Percentiles rank a stretch among this genome's conserved stretches.
Evolutionary conservation across 169 alveolate species (phyloP).

Genomic region (Plasmodium coatneyi): DNA sequence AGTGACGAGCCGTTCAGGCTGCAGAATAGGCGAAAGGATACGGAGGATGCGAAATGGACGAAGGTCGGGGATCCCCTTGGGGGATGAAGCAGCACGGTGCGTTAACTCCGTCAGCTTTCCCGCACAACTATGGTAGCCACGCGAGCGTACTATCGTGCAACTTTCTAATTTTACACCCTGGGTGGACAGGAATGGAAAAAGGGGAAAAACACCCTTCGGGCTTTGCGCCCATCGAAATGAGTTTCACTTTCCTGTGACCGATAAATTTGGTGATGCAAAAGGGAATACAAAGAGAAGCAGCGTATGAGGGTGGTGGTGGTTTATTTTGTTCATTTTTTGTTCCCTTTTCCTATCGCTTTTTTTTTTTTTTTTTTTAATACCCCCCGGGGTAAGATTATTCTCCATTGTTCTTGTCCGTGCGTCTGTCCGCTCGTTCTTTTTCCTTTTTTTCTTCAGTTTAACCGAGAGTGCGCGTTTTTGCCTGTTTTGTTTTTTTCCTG

Average conservation of each 20-base stretch:
- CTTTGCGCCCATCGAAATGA: background rate
- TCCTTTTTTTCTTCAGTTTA: conserved; percentile 3
- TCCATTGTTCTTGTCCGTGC: background rate
- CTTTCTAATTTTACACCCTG: background rate
- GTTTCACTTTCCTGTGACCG: background rate
- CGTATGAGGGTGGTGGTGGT: background rate
- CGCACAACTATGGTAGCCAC: background rate
- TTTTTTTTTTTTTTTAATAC: background rate
- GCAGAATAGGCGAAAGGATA: background rate
- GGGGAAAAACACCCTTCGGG: background rate
- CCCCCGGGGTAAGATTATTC: background rate
- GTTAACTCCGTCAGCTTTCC: background rate
- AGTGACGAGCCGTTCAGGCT: background rate
- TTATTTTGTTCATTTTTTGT: background rate
- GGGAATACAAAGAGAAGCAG: background rate
- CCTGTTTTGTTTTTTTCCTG: background rate
- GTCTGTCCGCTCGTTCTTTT: background rate
- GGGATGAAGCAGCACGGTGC: background rate
- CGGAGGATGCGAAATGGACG: background rate
- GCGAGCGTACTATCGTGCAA: background rate
- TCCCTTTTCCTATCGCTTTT: background rate
- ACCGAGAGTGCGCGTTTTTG: background rate
- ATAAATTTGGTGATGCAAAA: background rate
- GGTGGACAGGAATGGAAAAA: background rate
- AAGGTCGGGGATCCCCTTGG: background rate